Conservation (phyloP, 1,139 yeast species). For the Debaryomycetaceae sp. region DNA sequence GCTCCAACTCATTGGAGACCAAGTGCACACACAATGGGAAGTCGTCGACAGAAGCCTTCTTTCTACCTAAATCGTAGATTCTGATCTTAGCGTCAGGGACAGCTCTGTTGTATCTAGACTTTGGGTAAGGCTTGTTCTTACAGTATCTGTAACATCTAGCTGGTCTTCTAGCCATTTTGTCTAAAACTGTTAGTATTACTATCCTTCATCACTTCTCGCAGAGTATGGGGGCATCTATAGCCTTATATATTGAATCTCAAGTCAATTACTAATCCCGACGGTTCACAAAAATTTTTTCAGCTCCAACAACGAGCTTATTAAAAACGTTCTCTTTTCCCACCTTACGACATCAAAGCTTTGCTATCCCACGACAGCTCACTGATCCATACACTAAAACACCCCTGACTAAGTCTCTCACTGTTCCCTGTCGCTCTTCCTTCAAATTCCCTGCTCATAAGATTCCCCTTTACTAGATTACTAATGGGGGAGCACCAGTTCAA, state of each 20-base stretch:
- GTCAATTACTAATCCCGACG: no score
- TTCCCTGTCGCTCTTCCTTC: neutral
- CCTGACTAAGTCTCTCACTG: no score
- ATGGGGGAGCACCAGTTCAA: neutral
- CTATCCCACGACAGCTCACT: no score
- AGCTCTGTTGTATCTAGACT: conserved; percentile 99
- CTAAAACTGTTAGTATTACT: conserved; percentile 32
- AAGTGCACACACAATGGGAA: conserved; percentile 99
- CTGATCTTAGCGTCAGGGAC: conserved; percentile 99
- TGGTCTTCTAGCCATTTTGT: conserved; percentile 99
- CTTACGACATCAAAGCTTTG: no score
- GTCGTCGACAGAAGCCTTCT: conserved; percentile 99
- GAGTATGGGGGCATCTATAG: no score
- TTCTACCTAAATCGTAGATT: conserved; percentile 98
- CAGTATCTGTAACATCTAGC: conserved; percentile 99
- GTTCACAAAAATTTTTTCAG: neutral
- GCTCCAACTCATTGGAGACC: conserved; percentile 99
- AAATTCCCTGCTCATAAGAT: neutral
- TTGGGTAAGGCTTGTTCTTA: conserved; percentile 99
- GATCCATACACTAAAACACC: no score
- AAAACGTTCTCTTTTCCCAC: no score
- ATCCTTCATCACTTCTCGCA: no score
- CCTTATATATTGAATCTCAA: no score
- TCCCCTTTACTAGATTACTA: neutral
- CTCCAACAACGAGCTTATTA: neutral